Conservation (phyloP, 495 filamentous ascomycete genomes). For the Pseudoneurospora amorphoporcata region DNA sequence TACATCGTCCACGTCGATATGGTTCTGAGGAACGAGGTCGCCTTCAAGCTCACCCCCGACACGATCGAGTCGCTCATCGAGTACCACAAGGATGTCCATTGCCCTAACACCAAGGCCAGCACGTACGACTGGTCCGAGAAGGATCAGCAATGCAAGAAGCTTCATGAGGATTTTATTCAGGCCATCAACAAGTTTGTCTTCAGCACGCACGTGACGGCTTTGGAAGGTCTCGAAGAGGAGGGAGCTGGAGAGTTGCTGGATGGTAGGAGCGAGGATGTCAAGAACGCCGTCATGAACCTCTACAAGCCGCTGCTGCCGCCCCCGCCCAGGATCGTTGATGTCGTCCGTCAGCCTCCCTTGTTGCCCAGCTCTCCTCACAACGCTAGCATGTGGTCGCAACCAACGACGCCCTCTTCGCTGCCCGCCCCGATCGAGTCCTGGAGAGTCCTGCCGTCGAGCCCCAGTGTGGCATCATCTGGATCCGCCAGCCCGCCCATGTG, state of each 20-base stretch:
- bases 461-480: constrained; percentile 62
- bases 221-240: constrained; percentile 96
- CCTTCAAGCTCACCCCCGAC: constrained; percentile 96
- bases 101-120: constrained; percentile 74
- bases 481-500: constrained; percentile 59
- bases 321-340: constrained; percentile 84
- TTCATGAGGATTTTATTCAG: constrained; percentile 96
- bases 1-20: constrained; percentile 99
- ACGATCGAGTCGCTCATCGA: constrained; percentile 92
- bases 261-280: constrained; percentile 89
- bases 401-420: constrained; percentile 38
- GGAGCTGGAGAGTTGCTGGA: constrained; percentile 87
- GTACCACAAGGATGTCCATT: constrained; percentile 96
- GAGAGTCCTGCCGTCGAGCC: constrained; percentile 87
- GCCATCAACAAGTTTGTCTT: constrained; percentile 97
- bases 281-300: constrained; percentile 71
- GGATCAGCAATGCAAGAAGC: constrained; percentile 88
- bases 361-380: constrained; percentile 77
- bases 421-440: constrained; percentile 77
- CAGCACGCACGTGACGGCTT: constrained; percentile 74
- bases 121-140: constrained; percentile 98
- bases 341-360: constrained; percentile 73
- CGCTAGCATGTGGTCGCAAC: constrained; percentile 70
- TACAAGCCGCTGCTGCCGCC: constrained; percentile 87
- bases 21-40: constrained; percentile 95